Evolutionary conservation across 2,329 filamentous ascomycete species (phyloP).

Genomic region (Beauveria scarabaeidicola): DNA sequence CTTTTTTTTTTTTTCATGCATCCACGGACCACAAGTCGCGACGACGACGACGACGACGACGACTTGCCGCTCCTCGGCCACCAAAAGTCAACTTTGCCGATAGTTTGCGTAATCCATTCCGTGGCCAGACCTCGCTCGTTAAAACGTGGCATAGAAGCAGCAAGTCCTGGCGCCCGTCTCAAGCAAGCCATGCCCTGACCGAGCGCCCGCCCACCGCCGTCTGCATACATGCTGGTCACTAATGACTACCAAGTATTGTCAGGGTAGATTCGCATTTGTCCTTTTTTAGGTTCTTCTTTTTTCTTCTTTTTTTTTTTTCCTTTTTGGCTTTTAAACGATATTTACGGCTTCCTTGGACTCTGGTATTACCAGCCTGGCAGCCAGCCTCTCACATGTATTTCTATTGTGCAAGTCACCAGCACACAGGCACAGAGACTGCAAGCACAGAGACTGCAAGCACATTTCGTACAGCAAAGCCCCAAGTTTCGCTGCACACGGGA

Average conservation of each 20-base stretch:
- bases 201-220: background rate
- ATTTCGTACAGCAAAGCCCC: background rate
- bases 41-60: background rate
- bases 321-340: background rate
- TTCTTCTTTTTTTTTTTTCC: background rate
- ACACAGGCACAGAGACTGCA: background rate
- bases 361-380: conserved; percentile 1
- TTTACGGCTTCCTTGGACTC: background rate
- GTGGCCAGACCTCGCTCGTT: background rate
- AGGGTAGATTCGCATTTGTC: background rate
- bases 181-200: background rate
- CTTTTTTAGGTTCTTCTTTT: background rate
- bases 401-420: conserved; percentile 7
- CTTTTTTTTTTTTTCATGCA: background rate
- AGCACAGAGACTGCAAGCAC: background rate
- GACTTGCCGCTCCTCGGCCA: background rate
- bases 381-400: conserved; percentile 6
- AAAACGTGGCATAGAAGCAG: background rate
- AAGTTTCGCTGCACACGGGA: background rate
- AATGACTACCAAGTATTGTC: background rate
- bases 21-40: background rate
- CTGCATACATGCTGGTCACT: background rate
- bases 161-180: background rate
- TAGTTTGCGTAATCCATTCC: background rate
- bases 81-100: background rate